Percentiles rank a stretch among this genome's conserved stretches.
phyloP scores from a whole-genome alignment of 805 yeast species.

The Candida lessepsii region DNA sequence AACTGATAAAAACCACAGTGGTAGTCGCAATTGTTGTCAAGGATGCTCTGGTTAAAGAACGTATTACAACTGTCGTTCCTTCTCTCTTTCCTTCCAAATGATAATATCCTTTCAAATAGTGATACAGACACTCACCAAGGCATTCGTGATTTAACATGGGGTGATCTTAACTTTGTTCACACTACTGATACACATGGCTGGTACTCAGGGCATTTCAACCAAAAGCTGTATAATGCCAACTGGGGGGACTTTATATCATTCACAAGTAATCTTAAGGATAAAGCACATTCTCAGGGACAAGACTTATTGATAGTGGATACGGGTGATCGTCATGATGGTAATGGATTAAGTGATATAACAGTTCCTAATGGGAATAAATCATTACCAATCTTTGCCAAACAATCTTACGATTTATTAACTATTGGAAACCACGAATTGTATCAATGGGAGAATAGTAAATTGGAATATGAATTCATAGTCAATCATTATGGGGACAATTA shows the following conservation, averaged over 20 bases:
- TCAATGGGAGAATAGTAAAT: constrained; percentile 55
- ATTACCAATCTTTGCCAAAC: constrained; percentile 57
- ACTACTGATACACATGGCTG: constrained; percentile 98
- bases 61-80: not conserved
- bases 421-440: constrained; percentile 93
- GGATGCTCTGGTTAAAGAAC: constrained; percentile 5
- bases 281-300: constrained; percentile 44
- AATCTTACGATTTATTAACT: constrained; percentile 75
- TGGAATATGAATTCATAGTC: constrained; percentile 63
- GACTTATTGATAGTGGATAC: constrained; percentile 80
- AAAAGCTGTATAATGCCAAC: constrained; percentile 72
- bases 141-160: constrained; percentile 56
- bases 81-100: not conserved
- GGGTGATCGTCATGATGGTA: constrained; percentile 95
- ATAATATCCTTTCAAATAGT: too few relatives aligned
- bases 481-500: constrained; percentile 61
- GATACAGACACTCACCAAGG: too few relatives aligned
- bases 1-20: too few relatives aligned
- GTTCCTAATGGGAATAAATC: constrained; percentile 66
- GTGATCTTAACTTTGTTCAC: constrained; percentile 79
- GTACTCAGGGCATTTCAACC: constrained; percentile 87
- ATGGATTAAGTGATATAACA: constrained; percentile 83
- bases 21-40: too few relatives aligned
- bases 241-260: constrained; percentile 92
- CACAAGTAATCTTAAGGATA: constrained; percentile 45